Percentiles rank a stretch among this genome's conserved stretches.
phyloP scores from a whole-genome alignment of 1,284 basidiomycete species.

The Marasmius oreades region DNA sequence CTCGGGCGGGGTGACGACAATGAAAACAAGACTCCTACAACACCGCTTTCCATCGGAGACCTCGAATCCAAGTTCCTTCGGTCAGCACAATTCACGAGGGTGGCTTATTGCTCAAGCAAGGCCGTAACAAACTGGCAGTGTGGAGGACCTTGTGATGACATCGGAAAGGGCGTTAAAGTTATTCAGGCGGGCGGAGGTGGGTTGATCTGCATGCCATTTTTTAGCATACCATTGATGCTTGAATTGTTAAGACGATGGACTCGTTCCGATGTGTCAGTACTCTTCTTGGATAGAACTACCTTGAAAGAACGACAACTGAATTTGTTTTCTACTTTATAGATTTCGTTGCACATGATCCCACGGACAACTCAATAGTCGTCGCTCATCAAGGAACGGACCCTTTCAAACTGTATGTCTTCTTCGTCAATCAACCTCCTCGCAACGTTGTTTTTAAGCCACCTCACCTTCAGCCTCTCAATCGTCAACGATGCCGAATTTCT shows the following conservation, averaged over 20 bases:
- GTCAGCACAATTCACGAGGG: conserved; percentile 37
- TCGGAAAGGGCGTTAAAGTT: conserved; percentile 29
- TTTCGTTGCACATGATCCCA: conserved; percentile 39
- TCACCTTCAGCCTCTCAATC: conserved; percentile 34
- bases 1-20: conserved; percentile 3
- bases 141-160: conserved; percentile 30
- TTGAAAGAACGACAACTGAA: background rate
- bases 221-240: conserved; percentile 4
- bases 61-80: conserved; percentile 23
- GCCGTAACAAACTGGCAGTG: conserved; percentile 33
- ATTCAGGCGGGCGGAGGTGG: conserved; percentile 34
- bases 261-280: conserved; percentile 31
- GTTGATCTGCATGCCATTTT: conserved; percentile 2
- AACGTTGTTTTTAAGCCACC: background rate
- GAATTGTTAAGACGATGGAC: conserved; percentile 25
- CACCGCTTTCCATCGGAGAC: conserved; percentile 9
- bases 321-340: conserved; percentile 20
- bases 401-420: conserved; percentile 28
- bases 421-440: background rate
- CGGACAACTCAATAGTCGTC: conserved; percentile 37
- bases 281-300: background rate
- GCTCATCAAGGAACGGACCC: conserved; percentile 46
- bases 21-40: conserved; percentile 5
- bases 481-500: conserved; percentile 38
- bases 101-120: conserved; percentile 36